These are phyloP conservation scores for Globisporangium canariense DNA, from an alignment of 352 stramenopile species.

Conservation along the genomic window DNA sequence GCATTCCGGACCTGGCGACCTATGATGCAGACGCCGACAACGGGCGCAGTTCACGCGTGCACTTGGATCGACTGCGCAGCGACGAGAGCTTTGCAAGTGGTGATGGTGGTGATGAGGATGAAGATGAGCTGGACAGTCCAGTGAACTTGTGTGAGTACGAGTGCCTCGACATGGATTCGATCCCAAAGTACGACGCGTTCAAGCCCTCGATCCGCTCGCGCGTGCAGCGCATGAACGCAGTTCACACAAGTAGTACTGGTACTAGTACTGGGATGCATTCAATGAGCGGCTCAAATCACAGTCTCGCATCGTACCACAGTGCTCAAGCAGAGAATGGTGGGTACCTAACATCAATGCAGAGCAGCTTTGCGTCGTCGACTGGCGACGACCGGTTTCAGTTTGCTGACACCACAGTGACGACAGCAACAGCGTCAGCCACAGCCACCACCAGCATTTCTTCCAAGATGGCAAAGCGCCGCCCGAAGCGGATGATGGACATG, in stretches of 20 bases:
- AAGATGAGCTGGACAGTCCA: conserved; percentile 34
- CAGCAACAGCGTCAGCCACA: not conserved
- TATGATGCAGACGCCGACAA: conserved; percentile 3
- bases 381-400: not conserved
- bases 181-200: conserved; percentile 70
- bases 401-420: not conserved
- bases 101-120: conserved; percentile 1
- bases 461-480: conserved; percentile 1
- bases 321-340: not conserved
- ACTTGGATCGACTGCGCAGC: not conserved
- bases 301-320: not conserved
- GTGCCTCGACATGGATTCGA: conserved; percentile 68
- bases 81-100: conserved; percentile 5
- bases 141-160: conserved; percentile 68
- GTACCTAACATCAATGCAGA: not conserved
- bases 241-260: not conserved
- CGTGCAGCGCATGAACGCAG: conserved; percentile 8
- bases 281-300: not conserved
- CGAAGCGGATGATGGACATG: conserved; percentile 21
- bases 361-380: conserved; percentile 5
- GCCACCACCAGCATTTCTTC: not conserved
- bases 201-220: conserved; percentile 35
- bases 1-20: conserved; percentile 11
- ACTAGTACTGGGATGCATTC: not conserved
- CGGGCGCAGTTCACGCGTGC: not conserved